Evolutionary conservation across 176 grass and related monocot genomes (phyloP).

Genomic region (Aegilops bicornis): DNA sequence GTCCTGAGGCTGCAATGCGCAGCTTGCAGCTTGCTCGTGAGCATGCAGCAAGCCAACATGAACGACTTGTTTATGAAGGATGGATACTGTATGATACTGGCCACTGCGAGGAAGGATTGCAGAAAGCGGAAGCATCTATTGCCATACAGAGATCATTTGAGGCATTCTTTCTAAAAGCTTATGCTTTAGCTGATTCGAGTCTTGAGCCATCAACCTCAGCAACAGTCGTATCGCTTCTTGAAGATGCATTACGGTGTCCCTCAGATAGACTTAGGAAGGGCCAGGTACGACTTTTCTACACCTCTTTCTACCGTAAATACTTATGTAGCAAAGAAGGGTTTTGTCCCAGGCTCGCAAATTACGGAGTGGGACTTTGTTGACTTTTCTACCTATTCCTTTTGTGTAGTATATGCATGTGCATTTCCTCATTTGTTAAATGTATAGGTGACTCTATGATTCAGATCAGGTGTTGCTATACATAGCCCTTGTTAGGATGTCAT

Average conservation of each 20-base stretch:
- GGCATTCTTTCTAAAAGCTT: neutral
- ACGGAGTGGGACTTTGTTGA: conserved; percentile 12
- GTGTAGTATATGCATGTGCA: neutral
- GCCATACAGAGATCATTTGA: conserved; percentile 17
- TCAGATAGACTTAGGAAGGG: conserved; percentile 19
- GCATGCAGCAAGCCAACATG: conserved; percentile 12
- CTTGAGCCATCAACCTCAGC: conserved; percentile 4
- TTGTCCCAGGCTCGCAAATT: neutral
- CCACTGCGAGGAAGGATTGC: conserved; percentile 18
- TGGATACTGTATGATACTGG: conserved; percentile 25
- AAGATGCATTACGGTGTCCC: conserved; percentile 15
- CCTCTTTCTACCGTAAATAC: conserved; percentile 2
- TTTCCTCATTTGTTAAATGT: conserved; percentile 24
- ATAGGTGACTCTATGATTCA: conserved; percentile 8
- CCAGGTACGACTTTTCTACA: neutral
- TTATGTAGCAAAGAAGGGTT: conserved; percentile 11
- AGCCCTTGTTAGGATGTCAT: conserved; percentile 32
- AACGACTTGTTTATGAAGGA: conserved; percentile 11
- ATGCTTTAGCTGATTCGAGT: conserved; percentile 15
- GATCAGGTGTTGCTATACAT: conserved; percentile 27
- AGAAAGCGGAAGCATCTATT: conserved; percentile 9
- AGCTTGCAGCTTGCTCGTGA: conserved; percentile 17
- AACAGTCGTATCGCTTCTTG: conserved; percentile 17
- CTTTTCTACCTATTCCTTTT: conserved; percentile 24
- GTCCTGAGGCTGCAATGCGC: conserved; percentile 18